Base-by-base conservation (phyloP, 345 rosid species). In the Brassica juncea region DNA sequence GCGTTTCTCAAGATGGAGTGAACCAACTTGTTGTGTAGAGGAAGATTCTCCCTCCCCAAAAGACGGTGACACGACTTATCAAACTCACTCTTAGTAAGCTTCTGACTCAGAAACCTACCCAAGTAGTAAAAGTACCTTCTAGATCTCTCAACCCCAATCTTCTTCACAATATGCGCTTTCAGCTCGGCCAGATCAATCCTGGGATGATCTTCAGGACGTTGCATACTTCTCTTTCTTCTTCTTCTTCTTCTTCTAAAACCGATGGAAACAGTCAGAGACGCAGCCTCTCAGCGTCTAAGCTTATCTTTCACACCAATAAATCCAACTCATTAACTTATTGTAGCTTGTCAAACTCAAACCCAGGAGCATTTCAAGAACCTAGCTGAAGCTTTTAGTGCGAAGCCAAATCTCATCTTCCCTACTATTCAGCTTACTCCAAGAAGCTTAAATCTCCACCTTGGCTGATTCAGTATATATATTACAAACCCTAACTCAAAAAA, bases 31-130 rank as follows among this genome's bases (percentile, higher is more conserved):
- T 96, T 96, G 83, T 96, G 99, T 71, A 96, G 85, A 1, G 91
- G 84, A 19, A 96, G 88, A 88, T 90, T 92, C 82, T 96, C 99
- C 79, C 90, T 89, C 68, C 99, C 99, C 65, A 96, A 88, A 57
- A 86, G 67, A 55, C 86, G 90, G 76, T 30, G 79, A 77, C 99
- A 93, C 52, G 88, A 91, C 86, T 87, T 90, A 72, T 92, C 92
- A 62, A 91, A 92, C 77, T 93, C 98, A 66, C 84, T 88, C 89
- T 96, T 96, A 75, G 86, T 88, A 71, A 91, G 85, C 86, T 88
- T 96, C 84, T 88, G 93, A 84, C 90, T 87, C 71, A 96, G 77
- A 84, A 93, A 96, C 84, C 93, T 89, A 25, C 85, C 89, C 88
- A 96, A 81, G 84, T 86, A 84, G 77, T 83, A 83, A 75, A 93